Base-by-base conservation (phyloP, 495 filamentous ascomycete genomes). In the Schizothecium vesticola region DNA sequence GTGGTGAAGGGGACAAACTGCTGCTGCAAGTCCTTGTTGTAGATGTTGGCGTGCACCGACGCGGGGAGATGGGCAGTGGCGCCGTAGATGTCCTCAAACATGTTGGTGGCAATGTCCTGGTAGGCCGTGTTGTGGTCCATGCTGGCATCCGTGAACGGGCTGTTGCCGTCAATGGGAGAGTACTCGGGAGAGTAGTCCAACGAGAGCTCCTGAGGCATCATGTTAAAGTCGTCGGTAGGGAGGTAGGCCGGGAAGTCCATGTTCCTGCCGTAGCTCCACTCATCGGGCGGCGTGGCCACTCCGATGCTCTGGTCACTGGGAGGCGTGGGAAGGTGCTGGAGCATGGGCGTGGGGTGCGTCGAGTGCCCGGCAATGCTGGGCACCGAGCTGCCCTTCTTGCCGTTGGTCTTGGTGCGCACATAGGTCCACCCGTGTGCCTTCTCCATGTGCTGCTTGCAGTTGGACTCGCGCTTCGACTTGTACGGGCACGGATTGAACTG, bases 371-470 rank as follows among this genome's bases (percentile, higher is more conserved):
- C 62, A 21, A 74, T 71, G 75, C 81, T 83, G 23, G 70, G 57
- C 28, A 69, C 56, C 22, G 63, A 69, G 24, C 70, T 67, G 23
- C 67, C 61, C 76, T 84, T 86, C 72, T 90, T 88, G 72, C 78
- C 78, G 66, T 96, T 97, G 80, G 90, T 92, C 86, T 97, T 97
- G 61, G 92, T 92, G 51, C 95, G 90, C 70, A 91, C 87, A 70
- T 99, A 99, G 4, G 84, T 82, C 89, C 92, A 98, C 57, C 89
- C 88, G 73, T 99, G 95, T 0, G 93, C 89, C 78, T 98, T 99
- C 82, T 99, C 95, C 95, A 99, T 99, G 79, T 99, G 95, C 79
- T 99, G 95, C 79, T 98, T 98, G 87, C 93, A 96, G 80, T 99
- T 99, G 77, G 91, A 95, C 81, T 97, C 91, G 28, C 95, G 90